A percentile compares a stretch with the other conserved stretches of the same genome.
Evolutionary conservation across 192 early-diverging fungal species (phyloP).

Genomic region (Linnemannia hyalina): DNA sequence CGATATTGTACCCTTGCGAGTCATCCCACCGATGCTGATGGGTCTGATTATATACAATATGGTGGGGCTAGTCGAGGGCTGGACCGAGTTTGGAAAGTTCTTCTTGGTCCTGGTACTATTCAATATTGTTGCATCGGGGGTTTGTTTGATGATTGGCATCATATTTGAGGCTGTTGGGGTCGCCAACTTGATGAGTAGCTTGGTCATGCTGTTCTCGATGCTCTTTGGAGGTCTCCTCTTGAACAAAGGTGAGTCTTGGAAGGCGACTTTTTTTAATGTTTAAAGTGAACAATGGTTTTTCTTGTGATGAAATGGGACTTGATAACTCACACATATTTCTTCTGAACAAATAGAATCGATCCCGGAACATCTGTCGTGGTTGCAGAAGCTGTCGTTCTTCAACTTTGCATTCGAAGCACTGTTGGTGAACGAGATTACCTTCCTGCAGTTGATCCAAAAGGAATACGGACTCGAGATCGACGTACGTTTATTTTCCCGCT

Average conservation of each 20-base stretch:
- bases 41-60: constrained; percentile 85
- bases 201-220: constrained; percentile 89
- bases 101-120: constrained; percentile 83
- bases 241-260: constrained; percentile 74
- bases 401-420: constrained; percentile 93
- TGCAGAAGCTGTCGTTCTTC: constrained; percentile 86
- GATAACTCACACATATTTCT: background rate
- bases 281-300: background rate
- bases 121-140: constrained; percentile 78
- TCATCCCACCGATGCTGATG: constrained; percentile 83
- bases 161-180: constrained; percentile 75
- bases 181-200: constrained; percentile 78
- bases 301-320: constrained; percentile 1
- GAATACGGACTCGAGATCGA: constrained; percentile 88
- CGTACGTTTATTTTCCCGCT: constrained; percentile 50
- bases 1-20: constrained; percentile 82
- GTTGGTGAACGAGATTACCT: constrained; percentile 90
- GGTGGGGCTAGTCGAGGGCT: constrained; percentile 77
- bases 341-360: constrained; percentile 72
- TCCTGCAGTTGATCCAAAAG: constrained; percentile 82
- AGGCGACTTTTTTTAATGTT: background rate
- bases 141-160: constrained; percentile 80
- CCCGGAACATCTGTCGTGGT: constrained; percentile 71
- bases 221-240: constrained; percentile 91
- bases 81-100: constrained; percentile 74